A percentile compares a stretch with the other conserved stretches of the same genome.
Evolutionary conservation across 495 filamentous ascomycete species (phyloP).

Genomic region (Polyplosphaeria fusca): DNA sequence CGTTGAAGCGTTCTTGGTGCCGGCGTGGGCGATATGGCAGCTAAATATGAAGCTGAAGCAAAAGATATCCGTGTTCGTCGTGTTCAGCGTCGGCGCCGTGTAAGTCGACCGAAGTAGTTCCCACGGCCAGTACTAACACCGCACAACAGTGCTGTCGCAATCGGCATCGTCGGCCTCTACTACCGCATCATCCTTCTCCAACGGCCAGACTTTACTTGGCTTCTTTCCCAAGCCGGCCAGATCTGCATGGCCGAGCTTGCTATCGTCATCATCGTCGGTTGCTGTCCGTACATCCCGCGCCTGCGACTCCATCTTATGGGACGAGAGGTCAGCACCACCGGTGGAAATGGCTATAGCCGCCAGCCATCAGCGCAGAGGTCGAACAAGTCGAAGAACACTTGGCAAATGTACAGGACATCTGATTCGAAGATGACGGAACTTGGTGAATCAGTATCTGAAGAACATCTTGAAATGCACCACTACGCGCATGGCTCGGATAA

Average conservation of each 20-base stretch:
- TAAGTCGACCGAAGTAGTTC: too few relatives aligned
- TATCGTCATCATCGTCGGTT: conserved; percentile 11
- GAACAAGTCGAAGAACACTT: too few relatives aligned
- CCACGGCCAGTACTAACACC: too few relatives aligned
- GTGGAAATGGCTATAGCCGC: too few relatives aligned
- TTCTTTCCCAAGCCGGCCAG: not conserved
- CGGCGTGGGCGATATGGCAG: conserved; percentile 15
- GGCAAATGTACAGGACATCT: too few relatives aligned
- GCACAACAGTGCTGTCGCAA: not conserved
- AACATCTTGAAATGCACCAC: too few relatives aligned
- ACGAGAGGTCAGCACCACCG: too few relatives aligned
- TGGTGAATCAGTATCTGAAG: too few relatives aligned
- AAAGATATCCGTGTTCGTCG: conserved; percentile 2
- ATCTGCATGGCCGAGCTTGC: conserved; percentile 1
- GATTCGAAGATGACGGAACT: too few relatives aligned
- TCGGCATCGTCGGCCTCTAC: conserved; percentile 4
- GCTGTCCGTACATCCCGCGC: conserved; percentile 5
- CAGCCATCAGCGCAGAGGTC: too few relatives aligned
- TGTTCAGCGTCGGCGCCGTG: conserved; percentile 8
- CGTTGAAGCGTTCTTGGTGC: conserved; percentile 1
- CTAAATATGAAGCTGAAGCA: conserved; percentile 1
- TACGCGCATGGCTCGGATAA: too few relatives aligned
- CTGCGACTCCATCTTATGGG: too few relatives aligned
- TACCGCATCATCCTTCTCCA: conserved; percentile 3
- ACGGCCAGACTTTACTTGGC: conserved; percentile 6